These are phyloP conservation scores for Rehmannia glutinosa DNA, from an alignment of 257 asterid genomes.

Conservation along the genomic window DNA sequence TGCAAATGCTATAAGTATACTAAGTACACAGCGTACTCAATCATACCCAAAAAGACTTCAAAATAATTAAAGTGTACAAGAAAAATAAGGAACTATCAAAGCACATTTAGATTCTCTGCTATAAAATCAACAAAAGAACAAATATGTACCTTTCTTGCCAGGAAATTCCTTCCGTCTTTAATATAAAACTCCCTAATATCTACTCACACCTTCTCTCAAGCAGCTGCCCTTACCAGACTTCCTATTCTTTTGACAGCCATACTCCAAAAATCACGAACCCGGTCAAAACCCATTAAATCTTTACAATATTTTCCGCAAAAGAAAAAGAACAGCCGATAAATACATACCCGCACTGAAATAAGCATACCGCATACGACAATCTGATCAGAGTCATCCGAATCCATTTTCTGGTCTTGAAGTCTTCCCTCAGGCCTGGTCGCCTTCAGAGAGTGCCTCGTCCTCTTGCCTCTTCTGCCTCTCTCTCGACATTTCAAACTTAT, in stretches of 20 bases:
- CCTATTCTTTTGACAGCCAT: constrained; percentile 74
- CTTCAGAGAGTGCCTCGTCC: constrained; percentile 49
- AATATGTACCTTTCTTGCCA: constrained; percentile 66
- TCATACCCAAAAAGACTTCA: background rate
- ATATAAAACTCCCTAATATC: constrained; percentile 80
- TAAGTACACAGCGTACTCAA: background rate
- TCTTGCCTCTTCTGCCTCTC: constrained; percentile 50
- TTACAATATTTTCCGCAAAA: no score
- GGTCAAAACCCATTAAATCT: no score
- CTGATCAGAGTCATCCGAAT: constrained; percentile 51
- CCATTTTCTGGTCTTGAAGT: constrained; percentile 31
- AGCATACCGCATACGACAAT: constrained; percentile 49
- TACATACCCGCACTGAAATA: background rate
- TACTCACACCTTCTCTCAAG: constrained; percentile 59
- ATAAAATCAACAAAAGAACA: background rate
- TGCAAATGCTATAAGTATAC: background rate
- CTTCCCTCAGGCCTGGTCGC: constrained; percentile 64
- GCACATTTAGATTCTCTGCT: background rate
- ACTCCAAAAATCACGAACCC: constrained; percentile 6
- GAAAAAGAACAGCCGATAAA: no score
- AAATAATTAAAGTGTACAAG: background rate
- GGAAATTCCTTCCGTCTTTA: constrained; percentile 84
- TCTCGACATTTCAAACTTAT: constrained; percentile 52
- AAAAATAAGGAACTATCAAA: background rate
- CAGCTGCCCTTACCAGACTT: constrained; percentile 71